phyloP scores from a whole-genome alignment of 306 rosid species.

The cucumber (Cucumis sativus) region Cucumber_9930_V3 NC_026658.2:16558001-16558500 shows the following conservation, averaged over 20 bases:
- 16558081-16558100: background rate
- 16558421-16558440: background rate
- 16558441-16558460: conserved; percentile 23
- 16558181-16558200: background rate
- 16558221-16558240: conserved; percentile 11
- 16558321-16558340: background rate
- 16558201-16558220: conserved; percentile 34
- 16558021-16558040: background rate
- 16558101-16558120: background rate
- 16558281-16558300: background rate
- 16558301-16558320: conserved; percentile 1
- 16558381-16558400: background rate
- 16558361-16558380: background rate
- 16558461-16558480: conserved; percentile 24
- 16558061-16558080: background rate
- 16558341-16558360: background rate
- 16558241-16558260: background rate
- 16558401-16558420: conserved; percentile 12
- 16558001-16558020: background rate
- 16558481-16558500: conserved; percentile 1
- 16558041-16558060: background rate
- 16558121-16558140: background rate
- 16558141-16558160: background rate
- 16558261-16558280: background rate
- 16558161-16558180: background rate